Base-by-base conservation (phyloP, 306 rosid genomes). In the Quercus ilex region DNA sequence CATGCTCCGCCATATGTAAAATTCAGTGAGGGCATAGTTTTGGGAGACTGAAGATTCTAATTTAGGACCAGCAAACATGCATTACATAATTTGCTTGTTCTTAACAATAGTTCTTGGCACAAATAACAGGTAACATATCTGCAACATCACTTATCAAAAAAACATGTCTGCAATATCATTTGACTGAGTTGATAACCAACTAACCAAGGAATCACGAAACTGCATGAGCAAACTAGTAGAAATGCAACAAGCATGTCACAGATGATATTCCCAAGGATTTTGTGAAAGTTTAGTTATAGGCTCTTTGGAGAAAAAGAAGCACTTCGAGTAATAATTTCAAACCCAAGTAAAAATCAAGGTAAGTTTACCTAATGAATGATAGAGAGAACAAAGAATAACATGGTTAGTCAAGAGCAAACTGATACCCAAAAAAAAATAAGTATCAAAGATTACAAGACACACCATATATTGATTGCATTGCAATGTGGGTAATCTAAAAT, bases 101-200 rank as follows among this genome's bases (percentile, higher is more conserved):
- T 73, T 9, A 60, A 63, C 78, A 43, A 13, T 14, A 68, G 55
- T 10, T 55, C 58, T 67, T 58, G n/a, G 73, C 68, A 81, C 38
- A 72, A 68, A 78, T 77, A 71, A 59, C 67, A 43, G 60, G 4
- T 76, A 77, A 3, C 62, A 77, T 55, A 41, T 41, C 46, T 41
- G 46, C 46, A 41, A 41, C 11, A 41, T 41, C 46, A 41, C 46
- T 41, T 2, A 41, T 41, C 11, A 41, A 1, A 41, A 41, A 41
- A 41, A 41, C 46, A 20, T 62, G 59, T 71, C 86, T 63, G 81
- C 86, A 57, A 77, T 55, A 72, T 28, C 49, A 77, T 75, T 31
- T 30, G 20, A 49, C 55, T 10, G 35, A 55, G 28, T 19, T 43
- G 41, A 79, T 28, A 68, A 69, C 58, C 46, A 62, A 73, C 14